Conservation (phyloP, 129 eudicot genomes). For the Pittosporum tobira region DNA sequence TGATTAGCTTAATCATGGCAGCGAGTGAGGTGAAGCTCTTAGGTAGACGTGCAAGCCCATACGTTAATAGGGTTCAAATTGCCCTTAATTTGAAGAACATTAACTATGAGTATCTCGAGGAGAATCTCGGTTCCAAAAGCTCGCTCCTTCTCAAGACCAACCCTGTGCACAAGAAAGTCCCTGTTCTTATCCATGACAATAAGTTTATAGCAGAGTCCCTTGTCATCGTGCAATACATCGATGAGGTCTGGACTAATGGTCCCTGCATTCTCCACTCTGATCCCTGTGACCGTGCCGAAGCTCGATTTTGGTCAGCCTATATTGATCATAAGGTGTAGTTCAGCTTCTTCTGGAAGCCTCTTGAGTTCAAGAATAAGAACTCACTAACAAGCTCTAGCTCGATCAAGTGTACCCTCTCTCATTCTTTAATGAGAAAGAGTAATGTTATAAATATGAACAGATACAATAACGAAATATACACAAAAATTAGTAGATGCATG, state of each 20-base stretch:
- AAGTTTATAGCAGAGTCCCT: conserved; percentile 29
- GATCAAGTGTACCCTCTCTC: no score
- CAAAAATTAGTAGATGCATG: no score
- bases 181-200: conserved; percentile 22
- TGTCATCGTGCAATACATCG: conserved; percentile 21
- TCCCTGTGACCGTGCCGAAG: conserved; percentile 24
- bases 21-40: conserved; percentile 21
- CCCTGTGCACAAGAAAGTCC: conserved; percentile 32
- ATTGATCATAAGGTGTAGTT: conserved; percentile 23
- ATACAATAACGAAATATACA: no score
- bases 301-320: conserved; percentile 31
- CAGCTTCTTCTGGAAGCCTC: not conserved
- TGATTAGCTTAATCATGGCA: conserved; percentile 9
- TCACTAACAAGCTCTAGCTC: no score
- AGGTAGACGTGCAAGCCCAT: conserved; percentile 26
- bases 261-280: conserved; percentile 27
- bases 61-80: conserved; percentile 18
- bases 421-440: not conserved
- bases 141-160: conserved; percentile 28
- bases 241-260: conserved; percentile 25
- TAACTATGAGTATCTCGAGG: conserved; percentile 22
- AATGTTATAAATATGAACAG: not conserved
- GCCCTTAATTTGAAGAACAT: conserved; percentile 32
- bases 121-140: conserved; percentile 18
- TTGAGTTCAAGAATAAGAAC: not conserved